Percentiles rank a stretch among this genome's conserved stretches.
phyloP scores from a whole-genome alignment of 2,329 filamentous ascomycete genomes.

The Aschersonia sp. region DNA sequence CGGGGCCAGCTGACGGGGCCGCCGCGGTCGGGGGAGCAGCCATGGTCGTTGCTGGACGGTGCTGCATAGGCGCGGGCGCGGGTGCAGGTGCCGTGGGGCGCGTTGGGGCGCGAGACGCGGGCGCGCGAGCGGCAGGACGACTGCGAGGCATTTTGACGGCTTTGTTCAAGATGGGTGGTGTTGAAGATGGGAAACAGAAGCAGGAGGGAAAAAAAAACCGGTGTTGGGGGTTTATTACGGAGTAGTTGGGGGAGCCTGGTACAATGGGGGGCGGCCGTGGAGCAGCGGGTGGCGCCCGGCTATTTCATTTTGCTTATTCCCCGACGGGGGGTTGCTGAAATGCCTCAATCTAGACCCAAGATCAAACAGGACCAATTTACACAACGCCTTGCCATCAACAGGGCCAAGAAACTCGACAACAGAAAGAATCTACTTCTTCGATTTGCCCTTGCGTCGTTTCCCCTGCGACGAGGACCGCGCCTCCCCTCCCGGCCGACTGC shows the following conservation, averaged over 20 bases:
- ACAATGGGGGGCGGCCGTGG: too few relatives aligned
- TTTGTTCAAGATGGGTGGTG: too few relatives aligned
- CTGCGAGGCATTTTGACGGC: conserved; percentile 54
- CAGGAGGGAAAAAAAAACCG: too few relatives aligned
- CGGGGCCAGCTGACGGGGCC: conserved; percentile 38
- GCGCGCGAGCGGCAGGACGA: conserved; percentile 50
- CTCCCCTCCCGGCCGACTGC: not conserved
- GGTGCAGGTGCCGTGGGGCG: conserved; percentile 52
- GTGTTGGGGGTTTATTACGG: too few relatives aligned
- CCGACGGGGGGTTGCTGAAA: too few relatives aligned
- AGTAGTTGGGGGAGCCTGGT: too few relatives aligned
- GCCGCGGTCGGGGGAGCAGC: conserved; percentile 30
- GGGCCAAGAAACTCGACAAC: not conserved
- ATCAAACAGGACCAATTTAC: too few relatives aligned
- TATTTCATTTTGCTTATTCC: too few relatives aligned
- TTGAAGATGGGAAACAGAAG: too few relatives aligned
- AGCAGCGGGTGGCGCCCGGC: too few relatives aligned
- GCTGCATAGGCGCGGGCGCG: conserved; percentile 45
- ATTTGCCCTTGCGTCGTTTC: not conserved
- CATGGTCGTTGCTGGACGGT: conserved; percentile 57
- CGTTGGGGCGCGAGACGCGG: conserved; percentile 23
- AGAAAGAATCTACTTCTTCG: not conserved
- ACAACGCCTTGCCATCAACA: too few relatives aligned
- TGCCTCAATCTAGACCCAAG: too few relatives aligned
- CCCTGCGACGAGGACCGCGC: not conserved